Evolutionary conservation across 495 filamentous ascomycete genomes (phyloP), one percentile per base, ranked within the genome.

Genomic region (Aspergillus affinis): DNA sequence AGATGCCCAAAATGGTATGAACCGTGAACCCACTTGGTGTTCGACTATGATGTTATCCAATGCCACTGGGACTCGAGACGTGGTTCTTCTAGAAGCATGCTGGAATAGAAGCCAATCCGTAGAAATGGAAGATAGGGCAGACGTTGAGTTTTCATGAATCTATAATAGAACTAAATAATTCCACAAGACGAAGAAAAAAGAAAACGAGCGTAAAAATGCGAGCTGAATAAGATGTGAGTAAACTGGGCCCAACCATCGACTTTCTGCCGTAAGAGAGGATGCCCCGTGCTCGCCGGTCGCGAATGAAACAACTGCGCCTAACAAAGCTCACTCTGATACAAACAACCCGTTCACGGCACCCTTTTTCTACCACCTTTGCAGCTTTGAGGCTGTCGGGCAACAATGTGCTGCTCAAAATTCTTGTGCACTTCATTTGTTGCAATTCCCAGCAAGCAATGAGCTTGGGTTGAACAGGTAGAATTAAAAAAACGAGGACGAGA

Each of bases 361-460:
- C 57, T 6, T 18, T 13, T 48, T 23, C 51, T 49, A 29, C 51
- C 29, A 30, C 32, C n/a, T 51, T 51, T n/a, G 23, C 55, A 57
- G 51, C 17, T 45, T 41, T 48, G 23, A 49, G 53, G 41, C 57
- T 48, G 12, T 21, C 59, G 65, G 61, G 65, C 58, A 64, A 66
- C 63, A 57, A 69, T 69, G 66, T 53, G 41, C 62, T 63, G 54
- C 64, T 63, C 59, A 46, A 44, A 41, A 32, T 23, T 58, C 51
- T 61, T 26, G 46, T 52, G 54, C 26, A 58, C 62, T 67, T 57
- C 48, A 49, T 19, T 55, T 51, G 36, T 59, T 49, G 48, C 54
- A 62, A 62, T 54, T 27, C 49, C 54, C 56, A 51, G 26, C 27
- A 13, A 61, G 57, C 61, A 69, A 60, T 67, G 69, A 67, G 46